Percentiles rank a stretch among this genome's conserved stretches.
phyloP scores from a whole-genome alignment of 164 flowering plant genomes.

The Piper betle region DNA sequence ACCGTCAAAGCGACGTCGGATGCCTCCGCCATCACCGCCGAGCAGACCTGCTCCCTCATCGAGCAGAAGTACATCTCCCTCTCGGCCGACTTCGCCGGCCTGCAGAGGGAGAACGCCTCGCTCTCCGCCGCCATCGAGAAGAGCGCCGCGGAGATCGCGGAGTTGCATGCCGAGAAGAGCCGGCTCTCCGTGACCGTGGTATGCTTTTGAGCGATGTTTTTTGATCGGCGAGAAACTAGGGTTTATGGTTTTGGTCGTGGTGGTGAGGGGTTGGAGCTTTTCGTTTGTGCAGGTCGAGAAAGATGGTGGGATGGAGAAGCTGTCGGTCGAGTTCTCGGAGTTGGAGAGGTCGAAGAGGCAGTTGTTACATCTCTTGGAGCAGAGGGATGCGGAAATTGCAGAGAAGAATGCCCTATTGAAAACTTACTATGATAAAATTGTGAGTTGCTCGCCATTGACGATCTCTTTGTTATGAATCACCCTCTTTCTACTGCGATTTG shows the following conservation, averaged over 20 bases:
- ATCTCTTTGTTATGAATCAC: not conserved
- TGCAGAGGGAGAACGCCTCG: conserved; percentile 41
- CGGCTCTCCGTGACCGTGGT: conserved; percentile 49
- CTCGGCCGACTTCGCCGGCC: conserved; percentile 37
- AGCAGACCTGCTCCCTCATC: conserved; percentile 72
- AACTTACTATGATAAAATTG: conserved; percentile 76
- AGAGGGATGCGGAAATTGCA: conserved; percentile 56
- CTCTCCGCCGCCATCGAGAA: conserved; percentile 40
- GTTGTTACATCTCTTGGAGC: conserved; percentile 61
- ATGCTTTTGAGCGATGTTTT: conserved; percentile 2
- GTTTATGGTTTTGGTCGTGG: not conserved
- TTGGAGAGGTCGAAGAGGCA: conserved; percentile 67
- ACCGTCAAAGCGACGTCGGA: conserved; percentile 63
- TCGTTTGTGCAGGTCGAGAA: conserved; percentile 40
- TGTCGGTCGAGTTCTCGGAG: conserved; percentile 46
- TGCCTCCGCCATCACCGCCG: conserved; percentile 79
- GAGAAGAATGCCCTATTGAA: conserved; percentile 73
- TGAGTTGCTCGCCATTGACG: conserved; percentile 13
- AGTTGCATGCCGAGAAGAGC: conserved; percentile 52
- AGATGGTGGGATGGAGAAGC: conserved; percentile 72
- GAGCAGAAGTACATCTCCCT: conserved; percentile 84
- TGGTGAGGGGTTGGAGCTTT: not conserved
- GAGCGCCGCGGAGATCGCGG: conserved; percentile 44
- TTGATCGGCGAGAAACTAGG: not conserved
- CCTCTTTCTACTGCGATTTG: not conserved